Evolutionary conservation across 805 yeast genomes (phyloP).

Genomic region (Ogataea siamensis): DNA sequence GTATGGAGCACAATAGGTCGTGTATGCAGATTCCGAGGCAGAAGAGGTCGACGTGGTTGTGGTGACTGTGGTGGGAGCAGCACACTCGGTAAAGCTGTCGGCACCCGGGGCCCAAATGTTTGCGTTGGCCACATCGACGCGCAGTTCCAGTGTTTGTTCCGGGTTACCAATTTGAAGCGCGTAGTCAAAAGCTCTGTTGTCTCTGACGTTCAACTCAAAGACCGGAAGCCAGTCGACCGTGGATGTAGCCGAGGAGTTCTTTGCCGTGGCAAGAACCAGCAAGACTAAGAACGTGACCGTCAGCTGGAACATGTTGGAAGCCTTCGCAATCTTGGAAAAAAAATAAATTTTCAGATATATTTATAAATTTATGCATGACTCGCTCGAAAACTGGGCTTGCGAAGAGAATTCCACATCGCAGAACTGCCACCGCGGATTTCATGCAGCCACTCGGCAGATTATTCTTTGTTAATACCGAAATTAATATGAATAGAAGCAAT

Average conservation of each 20-base stretch:
- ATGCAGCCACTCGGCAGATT: neutral
- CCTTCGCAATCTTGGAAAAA: neutral
- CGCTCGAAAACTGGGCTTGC: neutral
- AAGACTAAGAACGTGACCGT: neutral
- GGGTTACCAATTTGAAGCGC: conserved; percentile 27
- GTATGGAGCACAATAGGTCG: conserved; percentile 23
- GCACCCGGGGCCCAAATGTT: conserved; percentile 32
- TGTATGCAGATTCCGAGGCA: conserved; percentile 1
- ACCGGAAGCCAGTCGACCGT: conserved; percentile 23
- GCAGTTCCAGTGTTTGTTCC: conserved; percentile 22
- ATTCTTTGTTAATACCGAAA: neutral
- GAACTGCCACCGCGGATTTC: neutral
- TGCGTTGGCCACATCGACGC: conserved; percentile 33
- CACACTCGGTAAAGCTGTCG: conserved; percentile 25
- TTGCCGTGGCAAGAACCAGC: conserved; percentile 1
- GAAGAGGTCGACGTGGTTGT: neutral
- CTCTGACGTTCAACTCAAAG: conserved; percentile 13
- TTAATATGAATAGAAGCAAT: neutral
- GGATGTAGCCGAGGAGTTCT: conserved; percentile 8
- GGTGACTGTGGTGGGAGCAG: neutral
- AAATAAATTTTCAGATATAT: conserved; percentile 1
- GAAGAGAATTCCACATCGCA: too few species aligned
- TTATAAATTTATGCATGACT: neutral
- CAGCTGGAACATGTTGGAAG: conserved; percentile 4
- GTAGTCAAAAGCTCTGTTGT: conserved; percentile 25